Percentiles rank a stretch among this genome's conserved stretches.
Conservation (phyloP, 495 filamentous ascomycete genomes). For the Penicillium desertorum region DNA sequence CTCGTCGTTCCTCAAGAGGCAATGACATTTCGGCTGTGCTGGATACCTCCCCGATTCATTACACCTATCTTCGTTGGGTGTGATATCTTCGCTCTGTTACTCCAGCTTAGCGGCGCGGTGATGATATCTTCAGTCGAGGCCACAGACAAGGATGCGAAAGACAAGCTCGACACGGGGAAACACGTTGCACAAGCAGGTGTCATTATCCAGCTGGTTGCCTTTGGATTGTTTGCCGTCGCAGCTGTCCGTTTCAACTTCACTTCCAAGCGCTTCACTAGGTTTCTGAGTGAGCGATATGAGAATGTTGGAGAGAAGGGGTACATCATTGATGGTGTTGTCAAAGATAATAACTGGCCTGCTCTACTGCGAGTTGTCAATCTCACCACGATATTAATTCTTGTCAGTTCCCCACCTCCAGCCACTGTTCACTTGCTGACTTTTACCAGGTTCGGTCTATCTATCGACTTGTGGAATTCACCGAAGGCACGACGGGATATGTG, state of each 20-base stretch:
- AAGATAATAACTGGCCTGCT: slow-evolving; percentile 48
- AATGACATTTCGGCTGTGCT: slow-evolving; percentile 42
- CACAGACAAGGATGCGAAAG: slow-evolving; percentile 23
- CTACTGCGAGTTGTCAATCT: slow-evolving; percentile 54
- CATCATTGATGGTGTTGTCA: slow-evolving; percentile 30
- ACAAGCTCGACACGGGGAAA: slow-evolving; percentile 41
- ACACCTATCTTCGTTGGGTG: slow-evolving; percentile 36
- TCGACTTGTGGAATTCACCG: slow-evolving; percentile 60
- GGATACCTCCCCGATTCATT: slow-evolving; percentile 47
- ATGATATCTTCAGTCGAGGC: slow-evolving; percentile 35
- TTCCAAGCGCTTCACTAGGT: slow-evolving; percentile 37
- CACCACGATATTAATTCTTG: slow-evolving; percentile 54
- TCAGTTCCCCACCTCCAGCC: slow-evolving; percentile 20
- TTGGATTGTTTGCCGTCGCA: slow-evolving; percentile 45
- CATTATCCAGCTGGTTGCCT: slow-evolving; percentile 42
- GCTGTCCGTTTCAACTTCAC: slow-evolving; percentile 41
- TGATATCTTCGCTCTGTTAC: slow-evolving; percentile 32
- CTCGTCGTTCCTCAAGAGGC: slow-evolving; percentile 41
- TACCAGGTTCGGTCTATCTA: slow-evolving; percentile 57
- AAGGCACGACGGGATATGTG: slow-evolving; percentile 52
- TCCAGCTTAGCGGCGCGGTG: slow-evolving; percentile 34
- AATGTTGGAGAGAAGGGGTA: slow-evolving; percentile 29
- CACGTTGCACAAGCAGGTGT: slow-evolving; percentile 41
- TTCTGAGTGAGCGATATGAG: slow-evolving; percentile 30
- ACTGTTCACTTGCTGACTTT: not conserved